These are phyloP conservation scores for Talaromyces sp. DNA, from an alignment of 2,329 filamentous ascomycete species.

Conservation along the genomic window DNA sequence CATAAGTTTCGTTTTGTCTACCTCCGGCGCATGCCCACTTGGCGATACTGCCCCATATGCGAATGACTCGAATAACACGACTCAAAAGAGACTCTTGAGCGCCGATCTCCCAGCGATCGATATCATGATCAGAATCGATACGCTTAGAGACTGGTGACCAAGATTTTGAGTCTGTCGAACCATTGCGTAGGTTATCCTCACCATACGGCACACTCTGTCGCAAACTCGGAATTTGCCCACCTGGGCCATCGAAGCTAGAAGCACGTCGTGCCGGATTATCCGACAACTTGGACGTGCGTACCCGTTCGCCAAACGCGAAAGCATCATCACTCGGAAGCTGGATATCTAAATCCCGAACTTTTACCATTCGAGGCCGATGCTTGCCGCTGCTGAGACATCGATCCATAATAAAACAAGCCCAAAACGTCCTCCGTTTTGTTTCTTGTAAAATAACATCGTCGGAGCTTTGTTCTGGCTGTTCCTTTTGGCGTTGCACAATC, in stretches of 20 bases:
- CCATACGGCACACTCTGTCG: slow-evolving; percentile 41
- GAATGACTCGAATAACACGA: slow-evolving; percentile 55
- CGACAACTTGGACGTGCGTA: slow-evolving; percentile 51
- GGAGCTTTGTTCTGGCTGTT: slow-evolving; percentile 38
- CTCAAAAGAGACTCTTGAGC: slow-evolving; percentile 55
- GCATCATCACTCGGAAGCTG: slow-evolving; percentile 42
- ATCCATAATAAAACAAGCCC: slow-evolving; percentile 56
- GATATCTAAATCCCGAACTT: slow-evolving; percentile 48
- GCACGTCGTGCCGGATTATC: slow-evolving; percentile 43
- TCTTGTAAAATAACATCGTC: slow-evolving; percentile 56
- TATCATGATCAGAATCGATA: slow-evolving; percentile 45
- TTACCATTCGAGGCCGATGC: slow-evolving; percentile 55
- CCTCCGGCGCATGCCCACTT: slow-evolving; percentile 57
- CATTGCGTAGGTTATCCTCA: slow-evolving; percentile 41
- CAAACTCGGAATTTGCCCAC: slow-evolving; percentile 44
- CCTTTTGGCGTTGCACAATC: slow-evolving; percentile 30
- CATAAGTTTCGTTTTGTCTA: slow-evolving; percentile 50
- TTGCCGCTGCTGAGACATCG: slow-evolving; percentile 49
- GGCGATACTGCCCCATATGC: slow-evolving; percentile 57
- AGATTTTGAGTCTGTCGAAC: slow-evolving; percentile 34
- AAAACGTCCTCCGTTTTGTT: slow-evolving; percentile 51
- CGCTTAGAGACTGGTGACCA: slow-evolving; percentile 43
- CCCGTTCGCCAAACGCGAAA: slow-evolving; percentile 56
- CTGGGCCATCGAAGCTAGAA: slow-evolving; percentile 39
- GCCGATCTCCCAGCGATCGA: slow-evolving; percentile 54